Conservation (phyloP, 441 rosid species). For the Capsella rubella region DNA sequence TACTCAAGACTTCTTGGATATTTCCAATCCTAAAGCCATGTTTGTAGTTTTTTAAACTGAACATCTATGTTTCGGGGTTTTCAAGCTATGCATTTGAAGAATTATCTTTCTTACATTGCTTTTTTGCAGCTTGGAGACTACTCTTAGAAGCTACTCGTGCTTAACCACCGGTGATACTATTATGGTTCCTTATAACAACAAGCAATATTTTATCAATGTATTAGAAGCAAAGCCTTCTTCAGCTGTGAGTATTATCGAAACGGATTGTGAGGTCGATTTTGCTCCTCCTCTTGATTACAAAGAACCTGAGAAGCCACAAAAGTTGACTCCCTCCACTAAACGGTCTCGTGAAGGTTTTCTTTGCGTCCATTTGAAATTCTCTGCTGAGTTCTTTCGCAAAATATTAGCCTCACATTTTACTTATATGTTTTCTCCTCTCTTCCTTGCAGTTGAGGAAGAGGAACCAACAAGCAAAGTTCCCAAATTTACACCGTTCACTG, state of each 20-base stretch:
- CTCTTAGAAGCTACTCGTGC: constrained; percentile 75
- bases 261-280: constrained; percentile 78
- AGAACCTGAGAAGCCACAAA: constrained; percentile 60
- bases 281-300: constrained; percentile 73
- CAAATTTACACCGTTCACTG: constrained; percentile 62
- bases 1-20: constrained; percentile 57
- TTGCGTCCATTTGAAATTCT: not conserved
- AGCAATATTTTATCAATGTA: constrained; percentile 63
- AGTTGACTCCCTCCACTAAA: constrained; percentile 46
- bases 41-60: constrained; percentile 37
- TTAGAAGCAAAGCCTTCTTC: constrained; percentile 65
- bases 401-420: not conserved
- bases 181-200: constrained; percentile 76
- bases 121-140: constrained; percentile 66
- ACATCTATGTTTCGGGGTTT: not conserved
- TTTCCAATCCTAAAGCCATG: constrained; percentile 69
- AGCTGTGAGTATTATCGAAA: constrained; percentile 73
- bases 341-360: constrained; percentile 57
- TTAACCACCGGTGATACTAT: constrained; percentile 69
- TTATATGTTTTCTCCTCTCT: not conserved
- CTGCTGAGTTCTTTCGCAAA: not conserved
- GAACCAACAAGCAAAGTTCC: constrained; percentile 52
- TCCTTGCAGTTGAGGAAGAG: constrained; percentile 54
- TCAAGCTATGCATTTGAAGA: not conserved
- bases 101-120: not conserved